phyloP scores from a whole-genome alignment of 768 basidiomycete species.

The Mrakia blollopis region DNA sequence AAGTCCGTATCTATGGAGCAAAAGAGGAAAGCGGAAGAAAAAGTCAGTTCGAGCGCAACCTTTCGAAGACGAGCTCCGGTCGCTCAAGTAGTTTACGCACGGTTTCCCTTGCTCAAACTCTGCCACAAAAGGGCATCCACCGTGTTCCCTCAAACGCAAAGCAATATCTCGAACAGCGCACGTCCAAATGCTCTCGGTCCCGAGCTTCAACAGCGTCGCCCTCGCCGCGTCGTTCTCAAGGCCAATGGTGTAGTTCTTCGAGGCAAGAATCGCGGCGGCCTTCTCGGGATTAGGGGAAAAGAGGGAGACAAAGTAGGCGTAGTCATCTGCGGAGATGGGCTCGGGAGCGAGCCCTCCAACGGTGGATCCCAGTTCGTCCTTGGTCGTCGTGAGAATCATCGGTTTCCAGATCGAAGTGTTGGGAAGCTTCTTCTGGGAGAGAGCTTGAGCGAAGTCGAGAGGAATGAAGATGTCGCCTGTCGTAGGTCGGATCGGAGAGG shows the following conservation, averaged over 20 bases:
- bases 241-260: neutral
- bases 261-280: neutral
- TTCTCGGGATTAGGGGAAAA: neutral
- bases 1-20: neutral
- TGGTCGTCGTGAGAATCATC: constrained; percentile 16
- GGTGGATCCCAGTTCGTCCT: constrained; percentile 23
- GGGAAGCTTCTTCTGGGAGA: neutral
- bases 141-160: neutral
- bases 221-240: constrained; percentile 15
- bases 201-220: constrained; percentile 8
- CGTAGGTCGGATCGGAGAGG: constrained; percentile 26
- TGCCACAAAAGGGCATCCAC: constrained; percentile 15
- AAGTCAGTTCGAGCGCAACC: neutral
- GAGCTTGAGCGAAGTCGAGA: constrained; percentile 18
- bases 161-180: constrained; percentile 15
- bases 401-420: neutral
- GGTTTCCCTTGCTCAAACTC: constrained; percentile 17
- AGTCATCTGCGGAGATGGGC: neutral
- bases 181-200: constrained; percentile 29
- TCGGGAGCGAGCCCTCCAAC: constrained; percentile 6
- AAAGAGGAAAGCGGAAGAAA: neutral
- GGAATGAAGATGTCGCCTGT: neutral
- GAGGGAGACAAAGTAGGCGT: neutral
- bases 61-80: neutral
- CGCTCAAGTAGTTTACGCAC: too few species aligned